These are phyloP conservation scores for Alternaria consortialis DNA, from an alignment of 2,329 filamentous ascomycete species.

Conservation along the genomic window DNA sequence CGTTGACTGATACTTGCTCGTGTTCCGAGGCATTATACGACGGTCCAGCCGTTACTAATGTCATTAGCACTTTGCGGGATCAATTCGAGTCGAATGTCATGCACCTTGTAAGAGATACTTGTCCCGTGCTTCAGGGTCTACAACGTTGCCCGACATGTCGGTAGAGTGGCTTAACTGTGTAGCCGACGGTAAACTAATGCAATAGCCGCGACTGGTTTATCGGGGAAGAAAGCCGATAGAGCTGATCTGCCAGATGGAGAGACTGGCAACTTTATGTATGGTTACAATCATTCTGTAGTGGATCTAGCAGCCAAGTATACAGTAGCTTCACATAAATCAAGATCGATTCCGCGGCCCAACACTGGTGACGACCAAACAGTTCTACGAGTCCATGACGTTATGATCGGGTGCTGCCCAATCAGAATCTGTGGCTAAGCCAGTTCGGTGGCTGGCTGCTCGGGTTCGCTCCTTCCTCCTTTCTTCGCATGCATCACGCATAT, in stretches of 20 bases:
- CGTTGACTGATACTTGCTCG: slow-evolving; percentile 45
- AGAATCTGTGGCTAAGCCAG: slow-evolving; percentile 5
- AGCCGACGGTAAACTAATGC: background rate
- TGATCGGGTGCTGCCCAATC: slow-evolving; percentile 9
- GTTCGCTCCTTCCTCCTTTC: background rate
- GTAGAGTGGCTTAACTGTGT: background rate
- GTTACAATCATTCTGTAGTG: background rate
- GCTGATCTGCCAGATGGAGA: background rate
- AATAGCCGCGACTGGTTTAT: background rate
- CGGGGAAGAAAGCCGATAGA: background rate
- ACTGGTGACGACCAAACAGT: background rate
- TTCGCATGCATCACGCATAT: background rate
- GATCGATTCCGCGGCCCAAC: background rate
- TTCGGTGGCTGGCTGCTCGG: background rate
- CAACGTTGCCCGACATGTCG: slow-evolving; percentile 22
- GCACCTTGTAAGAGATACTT: slow-evolving; percentile 49
- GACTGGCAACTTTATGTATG: background rate
- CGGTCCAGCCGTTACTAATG: slow-evolving; percentile 48
- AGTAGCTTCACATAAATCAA: slow-evolving; percentile 1
- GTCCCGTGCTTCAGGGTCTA: slow-evolving; percentile 45
- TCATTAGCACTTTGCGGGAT: background rate
- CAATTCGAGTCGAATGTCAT: background rate
- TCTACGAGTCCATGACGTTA: slow-evolving; percentile 15
- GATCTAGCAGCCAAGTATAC: background rate
- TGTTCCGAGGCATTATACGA: slow-evolving; percentile 46